phyloP scores from a whole-genome alignment of 257 asterid species.

The Cruciata laevipes region DNA sequence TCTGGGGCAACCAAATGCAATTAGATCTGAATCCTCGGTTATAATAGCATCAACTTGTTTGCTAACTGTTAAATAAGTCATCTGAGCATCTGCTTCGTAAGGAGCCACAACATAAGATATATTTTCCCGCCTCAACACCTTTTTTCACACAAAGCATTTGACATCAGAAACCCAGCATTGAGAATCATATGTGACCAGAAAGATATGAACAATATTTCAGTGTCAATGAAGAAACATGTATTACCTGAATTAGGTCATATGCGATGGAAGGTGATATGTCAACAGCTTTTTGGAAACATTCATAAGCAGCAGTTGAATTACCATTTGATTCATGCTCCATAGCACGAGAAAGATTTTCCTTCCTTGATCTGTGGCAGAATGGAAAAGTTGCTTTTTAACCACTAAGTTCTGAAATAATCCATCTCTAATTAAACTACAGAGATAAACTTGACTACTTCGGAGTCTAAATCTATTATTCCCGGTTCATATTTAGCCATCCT shows the following conservation, averaged over 20 bases:
- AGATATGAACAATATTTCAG: slow-evolving; percentile 1
- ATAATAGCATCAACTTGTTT: slow-evolving; percentile 86
- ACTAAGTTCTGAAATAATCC: neutral
- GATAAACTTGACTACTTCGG: neutral
- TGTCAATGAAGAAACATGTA: neutral
- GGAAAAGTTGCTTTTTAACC: neutral
- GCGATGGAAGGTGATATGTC: slow-evolving; percentile 96
- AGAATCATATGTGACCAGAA: slow-evolving; percentile 4
- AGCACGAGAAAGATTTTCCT: slow-evolving; percentile 84
- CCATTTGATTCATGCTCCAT: slow-evolving; percentile 90
- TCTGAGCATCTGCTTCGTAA: slow-evolving; percentile 97
- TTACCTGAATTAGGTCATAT: slow-evolving; percentile 85
- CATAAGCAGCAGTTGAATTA: slow-evolving; percentile 78
- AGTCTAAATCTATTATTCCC: neutral
- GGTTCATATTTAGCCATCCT: neutral
- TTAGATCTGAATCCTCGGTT: slow-evolving; percentile 93
- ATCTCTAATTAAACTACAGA: neutral
- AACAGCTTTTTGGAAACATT: slow-evolving; percentile 94
- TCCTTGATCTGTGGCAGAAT: slow-evolving; percentile 54
- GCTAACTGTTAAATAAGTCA: slow-evolving; percentile 80
- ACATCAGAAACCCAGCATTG: neutral
- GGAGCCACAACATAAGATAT: slow-evolving; percentile 86
- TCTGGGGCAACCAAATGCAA: slow-evolving; percentile 94
- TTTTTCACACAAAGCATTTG: slow-evolving; percentile 20
- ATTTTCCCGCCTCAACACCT: slow-evolving; percentile 70